These are phyloP conservation scores for Didymella sp. DNA, from an alignment of 2,329 filamentous ascomycete species.

Conservation along the genomic window DNA sequence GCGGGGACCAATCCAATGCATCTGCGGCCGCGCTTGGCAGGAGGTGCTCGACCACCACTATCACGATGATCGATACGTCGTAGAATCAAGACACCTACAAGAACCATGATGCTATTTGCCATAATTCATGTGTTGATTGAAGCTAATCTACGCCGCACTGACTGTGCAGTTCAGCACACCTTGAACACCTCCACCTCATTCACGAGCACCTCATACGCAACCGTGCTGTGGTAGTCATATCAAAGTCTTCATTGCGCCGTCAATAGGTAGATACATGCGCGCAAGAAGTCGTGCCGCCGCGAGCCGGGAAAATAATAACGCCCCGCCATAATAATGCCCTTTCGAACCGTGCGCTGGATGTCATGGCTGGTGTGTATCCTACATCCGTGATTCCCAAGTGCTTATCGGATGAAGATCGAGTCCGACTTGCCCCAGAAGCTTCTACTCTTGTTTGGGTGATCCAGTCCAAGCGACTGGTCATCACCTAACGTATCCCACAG, in stretches of 20 bases:
- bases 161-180: background rate
- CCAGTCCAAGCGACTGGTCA: conserved; percentile 59
- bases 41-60: background rate
- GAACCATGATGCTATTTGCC: background rate
- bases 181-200: background rate
- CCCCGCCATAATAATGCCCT: conserved; percentile 16
- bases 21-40: conserved; percentile 6
- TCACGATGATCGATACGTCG: background rate
- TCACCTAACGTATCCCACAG: conserved; percentile 52
- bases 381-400: conserved; percentile 20
- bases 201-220: background rate
- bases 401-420: conserved; percentile 67
- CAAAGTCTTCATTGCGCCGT: conserved; percentile 7
- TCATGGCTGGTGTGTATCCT: conserved; percentile 30
- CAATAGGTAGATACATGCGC: background rate
- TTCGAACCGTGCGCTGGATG: conserved; percentile 10
- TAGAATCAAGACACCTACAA: too few relatives aligned
- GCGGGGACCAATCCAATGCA: conserved; percentile 30
- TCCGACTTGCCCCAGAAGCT: conserved; percentile 67
- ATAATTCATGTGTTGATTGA: conserved; percentile 2
- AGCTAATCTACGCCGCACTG: conserved; percentile 8
- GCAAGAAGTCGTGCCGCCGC: conserved; percentile 2
- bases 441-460: conserved; percentile 68
- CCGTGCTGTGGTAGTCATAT: background rate
- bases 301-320: conserved; percentile 14